These are phyloP conservation scores for Gastrodia elata DNA, from an alignment of 106 monocot genomes.

Conservation along the genomic window DNA sequence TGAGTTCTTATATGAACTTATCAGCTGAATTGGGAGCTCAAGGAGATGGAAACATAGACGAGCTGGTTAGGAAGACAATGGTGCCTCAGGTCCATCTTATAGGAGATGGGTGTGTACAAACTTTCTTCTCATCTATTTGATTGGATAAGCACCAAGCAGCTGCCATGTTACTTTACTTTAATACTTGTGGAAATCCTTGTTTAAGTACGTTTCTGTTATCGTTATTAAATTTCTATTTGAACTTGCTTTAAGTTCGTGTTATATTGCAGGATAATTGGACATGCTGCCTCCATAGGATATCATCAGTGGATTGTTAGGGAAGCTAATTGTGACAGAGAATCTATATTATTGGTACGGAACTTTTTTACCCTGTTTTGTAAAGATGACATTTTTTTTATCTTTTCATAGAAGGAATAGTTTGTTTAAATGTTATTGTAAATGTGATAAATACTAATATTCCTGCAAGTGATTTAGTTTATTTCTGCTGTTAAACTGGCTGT, in stretches of 20 bases:
- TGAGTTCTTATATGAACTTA: constrained; percentile 5
- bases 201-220: background rate
- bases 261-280: constrained; percentile 53
- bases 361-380: background rate
- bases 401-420: background rate
- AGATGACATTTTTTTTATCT: background rate
- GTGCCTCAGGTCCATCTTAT: constrained; percentile 42
- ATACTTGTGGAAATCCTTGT: background rate
- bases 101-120: constrained; percentile 49
- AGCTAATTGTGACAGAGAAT: constrained; percentile 45
- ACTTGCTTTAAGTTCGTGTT: background rate
- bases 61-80: constrained; percentile 48
- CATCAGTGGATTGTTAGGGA: constrained; percentile 69
- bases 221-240: background rate
- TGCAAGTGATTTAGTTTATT: background rate
- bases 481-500: background rate
- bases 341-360: background rate
- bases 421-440: background rate
- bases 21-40: background rate
- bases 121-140: background rate
- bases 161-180: background rate
- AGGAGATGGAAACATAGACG: constrained; percentile 7
- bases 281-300: constrained; percentile 43
- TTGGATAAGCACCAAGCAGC: background rate
- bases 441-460: background rate